These are phyloP conservation scores for Exophiala calicioides DNA, from an alignment of 2,329 filamentous ascomycete genomes.

Conservation along the genomic window DNA sequence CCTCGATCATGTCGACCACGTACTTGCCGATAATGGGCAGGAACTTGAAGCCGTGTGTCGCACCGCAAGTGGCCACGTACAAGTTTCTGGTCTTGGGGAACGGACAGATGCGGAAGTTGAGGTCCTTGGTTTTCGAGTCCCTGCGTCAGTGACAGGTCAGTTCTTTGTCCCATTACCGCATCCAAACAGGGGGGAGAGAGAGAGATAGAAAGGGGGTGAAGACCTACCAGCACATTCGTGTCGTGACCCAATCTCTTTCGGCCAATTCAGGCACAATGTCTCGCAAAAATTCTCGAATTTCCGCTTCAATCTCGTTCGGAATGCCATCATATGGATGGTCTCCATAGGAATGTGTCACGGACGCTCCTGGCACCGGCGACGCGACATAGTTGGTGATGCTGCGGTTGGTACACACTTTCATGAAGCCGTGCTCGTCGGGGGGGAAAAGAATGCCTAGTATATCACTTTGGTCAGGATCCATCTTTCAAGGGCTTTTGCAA, in stretches of 20 bases:
- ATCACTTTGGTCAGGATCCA: too few relatives aligned
- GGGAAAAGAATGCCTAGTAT: conserved; percentile 12
- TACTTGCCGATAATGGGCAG: conserved; percentile 54
- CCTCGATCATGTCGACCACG: conserved; percentile 49
- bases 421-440: conserved; percentile 3
- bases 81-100: conserved; percentile 27
- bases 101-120: conserved; percentile 28
- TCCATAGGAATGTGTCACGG: too few relatives aligned
- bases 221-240: conserved; percentile 20
- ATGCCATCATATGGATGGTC: conserved; percentile 11
- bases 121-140: conserved; percentile 29
- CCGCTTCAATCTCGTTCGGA: conserved; percentile 5
- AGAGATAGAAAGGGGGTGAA: too few relatives aligned
- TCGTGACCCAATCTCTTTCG: conserved; percentile 2
- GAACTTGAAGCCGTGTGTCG: conserved; percentile 54
- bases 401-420: conserved; percentile 6
- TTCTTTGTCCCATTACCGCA: too few relatives aligned
- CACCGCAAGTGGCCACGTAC: conserved; percentile 46
- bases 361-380: too few relatives aligned
- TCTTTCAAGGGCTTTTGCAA: too few relatives aligned
- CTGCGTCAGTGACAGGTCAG: too few relatives aligned
- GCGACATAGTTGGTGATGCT: conserved; percentile 11
- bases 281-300: conserved; percentile 9
- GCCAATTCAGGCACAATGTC: conserved; percentile 15
- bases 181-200: too few relatives aligned